These are phyloP conservation scores for Fusarium dimerum DNA, from an alignment of 2,329 filamentous ascomycete species.

Conservation along the genomic window DNA sequence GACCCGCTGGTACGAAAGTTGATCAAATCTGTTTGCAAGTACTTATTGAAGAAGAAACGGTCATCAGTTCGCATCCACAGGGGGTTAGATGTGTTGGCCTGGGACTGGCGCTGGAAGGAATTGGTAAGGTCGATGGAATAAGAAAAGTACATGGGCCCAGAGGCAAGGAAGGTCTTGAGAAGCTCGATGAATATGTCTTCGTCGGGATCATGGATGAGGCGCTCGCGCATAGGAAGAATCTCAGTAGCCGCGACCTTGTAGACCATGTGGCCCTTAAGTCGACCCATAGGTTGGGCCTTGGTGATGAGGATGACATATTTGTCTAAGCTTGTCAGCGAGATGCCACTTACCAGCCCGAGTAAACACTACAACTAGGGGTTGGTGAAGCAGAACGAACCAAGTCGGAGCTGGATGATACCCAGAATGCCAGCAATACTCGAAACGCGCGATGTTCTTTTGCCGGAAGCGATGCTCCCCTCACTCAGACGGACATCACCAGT, in stretches of 20 bases:
- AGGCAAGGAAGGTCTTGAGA: conserved; percentile 78
- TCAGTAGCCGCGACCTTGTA: conserved; percentile 92
- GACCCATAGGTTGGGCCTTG: conserved; percentile 87
- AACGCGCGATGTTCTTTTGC: conserved; percentile 71
- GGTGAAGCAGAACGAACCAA: conserved; percentile 61
- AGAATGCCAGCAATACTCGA: conserved; percentile 95
- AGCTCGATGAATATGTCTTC: conserved; percentile 88
- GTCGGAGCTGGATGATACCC: conserved; percentile 87
- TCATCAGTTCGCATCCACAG: conserved; percentile 93
- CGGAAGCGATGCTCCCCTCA: conserved; percentile 73
- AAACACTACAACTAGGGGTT: conserved; percentile 8
- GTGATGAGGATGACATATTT: conserved; percentile 98
- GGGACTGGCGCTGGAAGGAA: conserved; percentile 90
- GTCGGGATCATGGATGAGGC: conserved; percentile 86
- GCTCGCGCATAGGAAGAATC: conserved; percentile 90
- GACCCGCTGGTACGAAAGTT: conserved; percentile 72
- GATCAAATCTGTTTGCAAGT: conserved; percentile 88
- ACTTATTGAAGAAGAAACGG: conserved; percentile 98
- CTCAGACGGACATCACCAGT: conserved; percentile 86
- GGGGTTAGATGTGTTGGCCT: conserved; percentile 69
- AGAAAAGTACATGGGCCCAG: conserved; percentile 94
- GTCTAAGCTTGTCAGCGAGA: conserved; percentile 49
- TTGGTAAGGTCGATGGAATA: conserved; percentile 97
- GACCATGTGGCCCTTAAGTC: conserved; percentile 92
- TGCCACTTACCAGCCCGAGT: conserved; percentile 9